A percentile compares a stretch with the other conserved stretches of the same genome.
phyloP scores from a whole-genome alignment of 2,329 filamentous ascomycete species.

The Verticillium dahliae region DNA sequence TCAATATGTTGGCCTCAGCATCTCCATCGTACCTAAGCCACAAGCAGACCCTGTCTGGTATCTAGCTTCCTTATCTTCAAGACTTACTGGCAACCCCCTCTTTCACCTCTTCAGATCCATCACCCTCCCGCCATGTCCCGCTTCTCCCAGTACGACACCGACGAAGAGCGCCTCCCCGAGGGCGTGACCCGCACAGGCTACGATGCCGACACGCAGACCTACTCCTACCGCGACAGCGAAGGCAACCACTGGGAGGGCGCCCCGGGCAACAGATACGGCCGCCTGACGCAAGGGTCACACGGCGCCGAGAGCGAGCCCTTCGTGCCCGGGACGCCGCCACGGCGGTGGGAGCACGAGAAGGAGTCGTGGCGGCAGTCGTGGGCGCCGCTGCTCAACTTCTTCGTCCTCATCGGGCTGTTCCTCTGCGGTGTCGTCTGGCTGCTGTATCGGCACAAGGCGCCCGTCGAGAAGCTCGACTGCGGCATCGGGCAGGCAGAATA shows the following conservation, averaged over 20 bases:
- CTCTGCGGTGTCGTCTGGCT: constrained; percentile 44
- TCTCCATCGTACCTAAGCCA: neutral
- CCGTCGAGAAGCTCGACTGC: constrained; percentile 17
- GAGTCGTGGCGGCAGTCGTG: constrained; percentile 44
- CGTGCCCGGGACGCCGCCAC: neutral
- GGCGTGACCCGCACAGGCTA: constrained; percentile 50
- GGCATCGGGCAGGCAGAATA: constrained; percentile 25
- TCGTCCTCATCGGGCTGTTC: constrained; percentile 43
- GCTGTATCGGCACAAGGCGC: constrained; percentile 20
- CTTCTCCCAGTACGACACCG: constrained; percentile 35
- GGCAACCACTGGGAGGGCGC: constrained; percentile 44
- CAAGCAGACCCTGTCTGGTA: too few relatives aligned
- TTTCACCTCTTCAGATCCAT: neutral
- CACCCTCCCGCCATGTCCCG: constrained; percentile 26
- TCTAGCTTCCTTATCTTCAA: neutral
- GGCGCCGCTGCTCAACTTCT: constrained; percentile 53
- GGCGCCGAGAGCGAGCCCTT: constrained; percentile 6
- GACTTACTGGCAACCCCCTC: neutral
- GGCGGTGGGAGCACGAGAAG: constrained; percentile 12
- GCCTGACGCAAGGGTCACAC: constrained; percentile 31
- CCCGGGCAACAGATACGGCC: constrained; percentile 42
- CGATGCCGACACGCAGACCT: constrained; percentile 46
- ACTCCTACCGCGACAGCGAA: constrained; percentile 42
- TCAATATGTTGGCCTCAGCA: neutral
- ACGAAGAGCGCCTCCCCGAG: constrained; percentile 45